Evolutionary conservation across 1,284 basidiomycete species (phyloP).

Genomic region (Melampsora abietis-canadensis): DNA sequence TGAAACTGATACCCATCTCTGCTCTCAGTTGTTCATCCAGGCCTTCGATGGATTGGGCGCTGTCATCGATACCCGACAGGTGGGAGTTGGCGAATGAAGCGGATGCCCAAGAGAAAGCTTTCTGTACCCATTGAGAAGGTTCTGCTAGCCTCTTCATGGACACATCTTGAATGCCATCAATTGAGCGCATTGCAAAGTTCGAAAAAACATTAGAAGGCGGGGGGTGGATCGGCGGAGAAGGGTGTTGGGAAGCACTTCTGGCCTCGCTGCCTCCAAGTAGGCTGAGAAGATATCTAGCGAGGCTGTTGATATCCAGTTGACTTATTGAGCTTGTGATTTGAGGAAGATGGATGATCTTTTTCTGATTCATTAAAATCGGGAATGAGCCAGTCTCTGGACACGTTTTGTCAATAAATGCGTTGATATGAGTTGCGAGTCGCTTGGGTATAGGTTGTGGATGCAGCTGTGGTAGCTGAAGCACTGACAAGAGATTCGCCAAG

Average conservation of each 20-base stretch:
- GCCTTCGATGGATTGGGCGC: background rate
- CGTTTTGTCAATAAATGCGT: conserved; percentile 13
- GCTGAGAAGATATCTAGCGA: conserved; percentile 32
- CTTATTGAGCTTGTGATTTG: conserved; percentile 5
- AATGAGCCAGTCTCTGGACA: conserved; percentile 12
- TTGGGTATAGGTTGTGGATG: background rate
- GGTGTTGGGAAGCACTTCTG: background rate
- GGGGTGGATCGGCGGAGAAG: background rate
- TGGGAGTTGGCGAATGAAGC: conserved; percentile 21
- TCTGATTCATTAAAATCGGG: conserved; percentile 28
- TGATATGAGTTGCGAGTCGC: conserved; percentile 1
- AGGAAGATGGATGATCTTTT: conserved; percentile 24
- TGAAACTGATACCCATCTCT: conserved; percentile 23
- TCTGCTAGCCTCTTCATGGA: conserved; percentile 3
- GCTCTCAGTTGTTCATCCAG: conserved; percentile 37
- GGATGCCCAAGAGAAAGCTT: conserved; percentile 34
- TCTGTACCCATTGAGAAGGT: conserved; percentile 18
- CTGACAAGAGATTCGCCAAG: conserved; percentile 8
- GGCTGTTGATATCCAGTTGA: conserved; percentile 24
- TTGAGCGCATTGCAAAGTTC: conserved; percentile 3
- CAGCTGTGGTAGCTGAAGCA: conserved; percentile 18
- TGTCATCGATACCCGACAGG: background rate
- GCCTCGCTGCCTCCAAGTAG: conserved; percentile 35
- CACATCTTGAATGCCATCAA: conserved; percentile 5
- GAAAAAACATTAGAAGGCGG: conserved; percentile 16